Conservation (phyloP, 768 basidiomycete genomes). For the Phlebiopsis gigantea region DNA sequence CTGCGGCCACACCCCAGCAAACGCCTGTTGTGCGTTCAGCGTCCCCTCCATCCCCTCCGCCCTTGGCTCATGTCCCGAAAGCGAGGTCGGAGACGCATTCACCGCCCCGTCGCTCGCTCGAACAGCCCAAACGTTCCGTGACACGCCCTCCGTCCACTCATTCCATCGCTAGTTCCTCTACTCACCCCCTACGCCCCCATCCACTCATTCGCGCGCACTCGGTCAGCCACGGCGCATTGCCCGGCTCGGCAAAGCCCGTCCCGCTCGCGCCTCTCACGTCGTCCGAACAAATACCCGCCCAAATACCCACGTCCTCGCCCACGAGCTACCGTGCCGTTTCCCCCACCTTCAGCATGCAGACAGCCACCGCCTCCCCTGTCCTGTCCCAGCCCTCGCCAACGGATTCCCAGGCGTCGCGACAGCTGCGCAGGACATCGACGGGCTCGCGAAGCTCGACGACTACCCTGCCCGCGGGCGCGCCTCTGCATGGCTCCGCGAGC, state of each 20-base stretch:
- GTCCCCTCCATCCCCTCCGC: conserved; percentile 4
- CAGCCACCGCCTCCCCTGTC: conserved; percentile 26
- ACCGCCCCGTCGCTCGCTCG: conserved; percentile 35
- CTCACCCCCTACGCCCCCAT: conserved; percentile 51
- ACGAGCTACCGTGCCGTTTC: conserved; percentile 24
- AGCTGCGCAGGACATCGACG: conserved; percentile 44
- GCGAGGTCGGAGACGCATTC: conserved; percentile 35
- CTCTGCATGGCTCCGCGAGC: conserved; percentile 29
- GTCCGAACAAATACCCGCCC: conserved; percentile 37
- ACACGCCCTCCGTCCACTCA: conserved; percentile 63
- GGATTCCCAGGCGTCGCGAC: conserved; percentile 22
- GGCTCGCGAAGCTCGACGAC: conserved; percentile 57
- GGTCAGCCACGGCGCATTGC: conserved; percentile 37
- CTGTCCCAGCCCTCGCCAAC: conserved; percentile 22
- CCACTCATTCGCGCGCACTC: conserved; percentile 75
- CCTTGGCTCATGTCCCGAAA: conserved; percentile 17
- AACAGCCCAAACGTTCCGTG: conserved; percentile 34
- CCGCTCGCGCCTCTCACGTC: conserved; percentile 53
- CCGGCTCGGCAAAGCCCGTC: conserved; percentile 36
- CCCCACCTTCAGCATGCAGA: conserved; percentile 35
- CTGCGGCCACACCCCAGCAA: not conserved
- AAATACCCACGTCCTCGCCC: conserved; percentile 35
- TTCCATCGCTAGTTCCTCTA: conserved; percentile 39
- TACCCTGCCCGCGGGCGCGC: conserved; percentile 35
- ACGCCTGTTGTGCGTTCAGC: not conserved